Evolutionary conservation across 495 filamentous ascomycete species (phyloP), one percentile per base, ranked within the genome.

Genomic region (Clavariopsis aquatica): DNA sequence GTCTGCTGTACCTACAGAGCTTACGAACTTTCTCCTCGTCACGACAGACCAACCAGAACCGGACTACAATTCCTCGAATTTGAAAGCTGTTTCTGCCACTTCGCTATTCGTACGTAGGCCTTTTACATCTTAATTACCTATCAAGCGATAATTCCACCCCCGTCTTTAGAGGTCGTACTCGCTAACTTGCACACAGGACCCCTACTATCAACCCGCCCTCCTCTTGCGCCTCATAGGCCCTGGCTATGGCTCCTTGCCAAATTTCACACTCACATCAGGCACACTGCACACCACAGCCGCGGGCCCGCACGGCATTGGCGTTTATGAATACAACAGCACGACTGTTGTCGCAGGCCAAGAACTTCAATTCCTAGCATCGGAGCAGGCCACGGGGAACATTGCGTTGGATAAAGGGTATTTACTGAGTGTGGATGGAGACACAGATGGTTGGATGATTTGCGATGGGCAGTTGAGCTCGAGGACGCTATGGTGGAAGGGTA

Each of bases 401-500:
- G 68, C 23, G 34, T 38, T 74, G 58, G 51, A 59, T 49, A 53
- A 58, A 20, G 72, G 70, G 51, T 70, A 71, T 60, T 41, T 74
- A 23, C 29, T 72, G 22, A 68, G 60, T 10, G 72, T 74, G 34
- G 68, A 53, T 56, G 72, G 72, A 26, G 46, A 65, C 43, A 67
- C 31, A 31, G 52, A 54, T 46, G 72, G 72, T 7, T 74, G 72
- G 72, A 68, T 56, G 52, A 63, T 74, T 31, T 74, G 72, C 54
- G 53, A 52, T 19, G 70, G 65, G 28, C 19, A 52, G 52, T 53
- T 72, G 49, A 64, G 52, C 23, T n/a, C 61, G 53, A 23, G 29
- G 38, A 60, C 69, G 60, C 60, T 74, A 60, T 59, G 57, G 26
- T 74, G 70, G 70, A 72, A 70, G 60, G 65, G 70, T 17, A 57